Base-by-base conservation (phyloP, 73 alveolate genomes). In the Paramecium primaurelia region DNA sequence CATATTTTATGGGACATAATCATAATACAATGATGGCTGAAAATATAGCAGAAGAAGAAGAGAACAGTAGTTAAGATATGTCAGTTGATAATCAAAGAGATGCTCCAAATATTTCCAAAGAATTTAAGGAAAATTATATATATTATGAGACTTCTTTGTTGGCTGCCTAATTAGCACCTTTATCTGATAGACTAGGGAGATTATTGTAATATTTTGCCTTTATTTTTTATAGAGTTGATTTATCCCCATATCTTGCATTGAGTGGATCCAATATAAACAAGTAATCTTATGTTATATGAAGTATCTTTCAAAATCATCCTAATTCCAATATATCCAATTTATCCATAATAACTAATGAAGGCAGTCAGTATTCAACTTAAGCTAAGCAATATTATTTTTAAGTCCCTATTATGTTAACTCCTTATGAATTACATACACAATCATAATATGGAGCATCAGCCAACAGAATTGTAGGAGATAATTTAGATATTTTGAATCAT, bases 21-120 rank as follows among this genome's bases (percentile, higher is more conserved):
- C 71, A 80, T 36, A 80, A 40, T 26, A 25, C 71, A 42, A 10
- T 34, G 18, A 30, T 73, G 47, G 59, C 87, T 25, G 71, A 80
- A 80, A 80, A 80, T 28, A 80, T 80, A 28, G 58, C 91, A n/a
- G 91, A 80, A 44, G 91, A 80, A 80, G 91, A 80, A 28, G 91
- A 80, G 16, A 64, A 80, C 49, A 80, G 84, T 34, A 64, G 91
- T 80, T 22, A 80, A 80, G 91, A 80, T 10, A 80, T 80, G 73
- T 80, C 91, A 44, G 91, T 32, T n/a, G 91, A 80, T 38, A 34
- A 64, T 38, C 40, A 75, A 75, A 34, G 88, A 38, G 88, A 80
- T 44, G 77, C 91, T 26, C 30, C 77, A 4, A 80, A 80, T n/a
- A 80, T 80, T 18, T 80, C 91, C 34, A 40, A 36, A 49, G 91